Conservation (phyloP, 2,329 filamentous ascomycete species). For the Xylaria sp. region DNA sequence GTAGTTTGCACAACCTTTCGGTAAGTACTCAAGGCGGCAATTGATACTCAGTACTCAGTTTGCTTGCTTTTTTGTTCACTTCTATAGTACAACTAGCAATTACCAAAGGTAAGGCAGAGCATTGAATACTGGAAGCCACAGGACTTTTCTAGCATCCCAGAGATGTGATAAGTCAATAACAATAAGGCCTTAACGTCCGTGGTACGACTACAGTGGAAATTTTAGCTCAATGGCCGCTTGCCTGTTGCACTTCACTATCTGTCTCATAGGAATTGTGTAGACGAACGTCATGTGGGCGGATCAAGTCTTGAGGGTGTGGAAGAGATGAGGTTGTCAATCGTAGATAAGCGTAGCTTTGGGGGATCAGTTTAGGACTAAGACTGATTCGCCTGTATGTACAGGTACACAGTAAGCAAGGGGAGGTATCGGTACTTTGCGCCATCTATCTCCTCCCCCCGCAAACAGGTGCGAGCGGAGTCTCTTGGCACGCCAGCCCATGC, state of each 20-base stretch:
- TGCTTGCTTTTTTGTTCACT: too few species aligned
- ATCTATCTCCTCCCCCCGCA: neutral
- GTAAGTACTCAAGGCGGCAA: too few species aligned
- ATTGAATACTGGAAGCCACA: too few species aligned
- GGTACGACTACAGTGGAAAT: too few species aligned
- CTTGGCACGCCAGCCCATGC: neutral
- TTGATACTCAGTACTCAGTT: too few species aligned
- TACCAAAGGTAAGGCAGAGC: too few species aligned
- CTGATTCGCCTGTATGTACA: neutral
- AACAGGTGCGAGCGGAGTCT: neutral
- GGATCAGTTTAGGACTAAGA: neutral
- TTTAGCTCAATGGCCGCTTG: neutral
- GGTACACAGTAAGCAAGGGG: neutral
- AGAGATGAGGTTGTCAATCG: slow-evolving; percentile 8
- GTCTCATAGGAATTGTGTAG: slow-evolving; percentile 1
- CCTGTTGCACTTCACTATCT: neutral
- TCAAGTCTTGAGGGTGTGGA: neutral
- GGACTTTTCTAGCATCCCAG: too few species aligned
- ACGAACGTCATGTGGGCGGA: slow-evolving; percentile 17
- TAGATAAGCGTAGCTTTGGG: neutral
- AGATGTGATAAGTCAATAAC: too few species aligned
- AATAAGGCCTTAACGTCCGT: too few species aligned
- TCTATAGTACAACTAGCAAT: too few species aligned
- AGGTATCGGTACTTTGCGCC: slow-evolving; percentile 15
- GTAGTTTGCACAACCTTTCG: too few species aligned